Conservation (phyloP, 1,139 yeast species). For the Kodamaea sp. region DNA sequence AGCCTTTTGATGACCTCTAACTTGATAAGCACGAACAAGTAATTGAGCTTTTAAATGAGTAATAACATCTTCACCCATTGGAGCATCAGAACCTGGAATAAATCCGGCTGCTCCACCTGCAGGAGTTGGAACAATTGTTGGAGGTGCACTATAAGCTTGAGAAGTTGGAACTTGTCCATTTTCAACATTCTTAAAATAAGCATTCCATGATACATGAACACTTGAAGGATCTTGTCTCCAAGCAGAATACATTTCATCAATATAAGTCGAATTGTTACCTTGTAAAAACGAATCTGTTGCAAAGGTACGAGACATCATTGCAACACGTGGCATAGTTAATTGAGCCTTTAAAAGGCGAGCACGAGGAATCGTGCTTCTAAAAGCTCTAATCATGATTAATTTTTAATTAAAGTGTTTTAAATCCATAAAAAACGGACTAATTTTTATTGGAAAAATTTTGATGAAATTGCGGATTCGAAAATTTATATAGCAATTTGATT, state of each 20-base stretch:
- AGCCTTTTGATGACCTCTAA: constrained; percentile 95
- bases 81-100: constrained; percentile 45
- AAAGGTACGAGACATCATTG: constrained; percentile 16
- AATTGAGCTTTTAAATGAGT: constrained; percentile 94
- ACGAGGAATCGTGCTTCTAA: constrained; percentile 39
- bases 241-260: constrained; percentile 96
- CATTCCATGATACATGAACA: constrained; percentile 95
- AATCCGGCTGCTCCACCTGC: constrained; percentile 69
- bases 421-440: too few relatives aligned
- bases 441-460: neutral
- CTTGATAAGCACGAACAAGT: constrained; percentile 97
- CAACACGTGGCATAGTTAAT: constrained; percentile 4
- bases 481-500: neutral
- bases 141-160: constrained; percentile 85
- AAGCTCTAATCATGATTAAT: constrained; percentile 42
- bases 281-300: constrained; percentile 72
- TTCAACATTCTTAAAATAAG: constrained; percentile 89
- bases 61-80: constrained; percentile 60
- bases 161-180: constrained; percentile 65
- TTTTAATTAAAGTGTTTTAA: neutral
- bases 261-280: constrained; percentile 83
- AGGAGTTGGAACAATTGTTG: constrained; percentile 73
- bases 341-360: constrained; percentile 22
- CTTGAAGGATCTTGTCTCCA: constrained; percentile 88
- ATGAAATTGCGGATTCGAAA: constrained; percentile 1